phyloP scores from a whole-genome alignment of 2,329 filamentous ascomycete genomes.

The Colletotrichum simmondsii region DNA sequence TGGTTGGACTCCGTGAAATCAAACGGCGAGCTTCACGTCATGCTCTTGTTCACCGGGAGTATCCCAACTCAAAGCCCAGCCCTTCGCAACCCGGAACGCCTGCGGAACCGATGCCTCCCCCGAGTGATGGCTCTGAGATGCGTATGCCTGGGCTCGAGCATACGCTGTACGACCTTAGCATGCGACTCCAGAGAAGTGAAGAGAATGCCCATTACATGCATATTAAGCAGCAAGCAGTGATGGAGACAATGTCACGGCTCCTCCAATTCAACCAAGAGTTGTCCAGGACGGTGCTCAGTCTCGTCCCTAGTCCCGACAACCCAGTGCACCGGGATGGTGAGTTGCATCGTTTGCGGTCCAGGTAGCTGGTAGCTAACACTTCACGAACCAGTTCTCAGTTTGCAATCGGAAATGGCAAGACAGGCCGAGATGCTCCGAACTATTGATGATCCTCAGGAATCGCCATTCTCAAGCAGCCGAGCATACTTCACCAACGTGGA shows the following conservation, averaged over 20 bases:
- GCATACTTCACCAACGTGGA: slow-evolving; percentile 76
- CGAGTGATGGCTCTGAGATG: slow-evolving; percentile 79
- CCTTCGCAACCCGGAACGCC: slow-evolving; percentile 86
- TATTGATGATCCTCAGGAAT: slow-evolving; percentile 75
- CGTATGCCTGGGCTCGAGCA: slow-evolving; percentile 83
- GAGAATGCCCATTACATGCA: slow-evolving; percentile 84
- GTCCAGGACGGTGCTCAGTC: slow-evolving; percentile 76
- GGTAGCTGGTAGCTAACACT: slow-evolving; percentile 10
- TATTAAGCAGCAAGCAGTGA: slow-evolving; percentile 82
- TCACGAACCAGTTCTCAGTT: slow-evolving; percentile 55
- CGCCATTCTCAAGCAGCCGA: slow-evolving; percentile 70
- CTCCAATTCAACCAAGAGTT: slow-evolving; percentile 86
- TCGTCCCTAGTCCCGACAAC: slow-evolving; percentile 81
- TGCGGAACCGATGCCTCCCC: slow-evolving; percentile 76
- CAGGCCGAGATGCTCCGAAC: slow-evolving; percentile 67
- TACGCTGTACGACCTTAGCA: slow-evolving; percentile 81
- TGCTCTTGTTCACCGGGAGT: slow-evolving; percentile 92
- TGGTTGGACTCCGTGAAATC: slow-evolving; percentile 92
- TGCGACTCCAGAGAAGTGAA: slow-evolving; percentile 82
- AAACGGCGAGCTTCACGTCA: slow-evolving; percentile 94
- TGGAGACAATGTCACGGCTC: slow-evolving; percentile 80
- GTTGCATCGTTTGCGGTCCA: slow-evolving; percentile 44
- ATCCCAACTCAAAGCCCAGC: slow-evolving; percentile 80
- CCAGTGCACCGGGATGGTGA: slow-evolving; percentile 84
- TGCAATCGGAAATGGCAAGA: slow-evolving; percentile 71